phyloP scores from a whole-genome alignment of 2,329 filamentous ascomycete species.

The Colletotrichum sp. region DNA sequence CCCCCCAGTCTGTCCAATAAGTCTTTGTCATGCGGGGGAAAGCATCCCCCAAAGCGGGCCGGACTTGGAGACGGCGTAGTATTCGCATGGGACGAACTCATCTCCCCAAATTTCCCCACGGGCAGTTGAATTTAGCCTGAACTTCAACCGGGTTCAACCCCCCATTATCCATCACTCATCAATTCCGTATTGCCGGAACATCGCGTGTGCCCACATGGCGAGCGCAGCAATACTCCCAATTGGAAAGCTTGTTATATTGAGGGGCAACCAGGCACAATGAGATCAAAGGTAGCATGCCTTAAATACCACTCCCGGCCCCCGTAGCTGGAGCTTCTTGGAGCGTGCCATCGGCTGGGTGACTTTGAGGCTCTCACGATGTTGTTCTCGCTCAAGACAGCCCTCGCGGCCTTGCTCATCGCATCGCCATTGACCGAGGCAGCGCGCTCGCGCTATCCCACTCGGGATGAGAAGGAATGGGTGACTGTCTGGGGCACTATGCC shows the following conservation, averaged over 20 bases:
- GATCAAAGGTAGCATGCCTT: neutral
- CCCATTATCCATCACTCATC: neutral
- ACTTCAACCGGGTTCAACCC: neutral
- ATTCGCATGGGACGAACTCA: constrained; percentile 18
- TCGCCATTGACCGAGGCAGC: neutral
- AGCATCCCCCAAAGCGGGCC: neutral
- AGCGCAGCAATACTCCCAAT: neutral
- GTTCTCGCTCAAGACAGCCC: constrained; percentile 15
- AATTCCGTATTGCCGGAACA: constrained; percentile 10
- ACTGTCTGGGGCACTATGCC: constrained; percentile 69
- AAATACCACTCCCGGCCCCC: neutral
- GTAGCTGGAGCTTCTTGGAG: neutral
- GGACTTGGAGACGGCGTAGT: neutral
- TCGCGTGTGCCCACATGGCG: neutral
- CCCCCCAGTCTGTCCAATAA: neutral
- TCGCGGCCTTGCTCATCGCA: constrained; percentile 9
- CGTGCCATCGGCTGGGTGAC: neutral
- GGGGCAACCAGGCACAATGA: neutral
- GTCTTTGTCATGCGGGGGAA: constrained; percentile 1
- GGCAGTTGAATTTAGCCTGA: constrained; percentile 17
- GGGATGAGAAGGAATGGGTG: constrained; percentile 56
- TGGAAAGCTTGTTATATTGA: neutral
- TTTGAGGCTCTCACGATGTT: neutral
- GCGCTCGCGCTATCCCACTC: neutral
- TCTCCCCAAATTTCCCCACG: neutral